Conservation (phyloP, 1,139 yeast genomes). For the Trichomonascaceae sp. region DNA sequence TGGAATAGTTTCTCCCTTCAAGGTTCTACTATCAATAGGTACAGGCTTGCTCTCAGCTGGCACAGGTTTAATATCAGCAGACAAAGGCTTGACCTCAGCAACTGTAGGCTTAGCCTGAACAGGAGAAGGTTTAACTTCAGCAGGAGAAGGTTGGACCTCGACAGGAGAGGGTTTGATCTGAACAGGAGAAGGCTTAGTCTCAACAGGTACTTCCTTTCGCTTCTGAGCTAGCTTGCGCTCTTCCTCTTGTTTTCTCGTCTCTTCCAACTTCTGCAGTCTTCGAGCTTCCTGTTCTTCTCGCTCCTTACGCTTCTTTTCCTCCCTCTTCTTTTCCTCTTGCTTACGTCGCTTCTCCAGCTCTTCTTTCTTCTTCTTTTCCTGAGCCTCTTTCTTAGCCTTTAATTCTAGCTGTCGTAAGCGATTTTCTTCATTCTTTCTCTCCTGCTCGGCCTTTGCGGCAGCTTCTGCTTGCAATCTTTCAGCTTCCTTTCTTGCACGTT, state of each 20-base stretch:
- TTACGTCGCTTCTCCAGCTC: constrained; percentile 29
- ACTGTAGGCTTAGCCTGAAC: neutral
- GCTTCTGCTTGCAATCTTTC: constrained; percentile 49
- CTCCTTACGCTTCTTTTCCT: constrained; percentile 38
- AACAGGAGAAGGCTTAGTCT: neutral
- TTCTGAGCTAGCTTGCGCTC: constrained; percentile 1
- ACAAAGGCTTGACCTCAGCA: neutral
- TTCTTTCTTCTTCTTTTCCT: constrained; percentile 31
- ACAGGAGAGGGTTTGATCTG: neutral
- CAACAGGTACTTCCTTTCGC: neutral
- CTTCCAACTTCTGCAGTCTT: constrained; percentile 35
- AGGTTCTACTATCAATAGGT: too few relatives aligned
- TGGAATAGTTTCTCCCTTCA: too few relatives aligned
- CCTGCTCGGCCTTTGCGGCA: constrained; percentile 39
- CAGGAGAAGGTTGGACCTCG: neutral
- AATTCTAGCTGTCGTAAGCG: constrained; percentile 48
- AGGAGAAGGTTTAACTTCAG: neutral
- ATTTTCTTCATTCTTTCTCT: constrained; percentile 50
- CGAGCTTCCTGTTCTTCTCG: constrained; percentile 40
- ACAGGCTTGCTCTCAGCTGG: neutral
- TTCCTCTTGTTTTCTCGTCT: constrained; percentile 15
- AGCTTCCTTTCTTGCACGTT: constrained; percentile 53
- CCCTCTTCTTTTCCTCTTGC: constrained; percentile 42
- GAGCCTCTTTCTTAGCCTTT: constrained; percentile 44
- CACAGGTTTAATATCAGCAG: neutral